Percentiles rank a stretch among this genome's conserved stretches.
These are phyloP conservation scores for Fusarium sp. DNA, from an alignment of 2,329 filamentous ascomycete genomes.

Conservation along the genomic window DNA sequence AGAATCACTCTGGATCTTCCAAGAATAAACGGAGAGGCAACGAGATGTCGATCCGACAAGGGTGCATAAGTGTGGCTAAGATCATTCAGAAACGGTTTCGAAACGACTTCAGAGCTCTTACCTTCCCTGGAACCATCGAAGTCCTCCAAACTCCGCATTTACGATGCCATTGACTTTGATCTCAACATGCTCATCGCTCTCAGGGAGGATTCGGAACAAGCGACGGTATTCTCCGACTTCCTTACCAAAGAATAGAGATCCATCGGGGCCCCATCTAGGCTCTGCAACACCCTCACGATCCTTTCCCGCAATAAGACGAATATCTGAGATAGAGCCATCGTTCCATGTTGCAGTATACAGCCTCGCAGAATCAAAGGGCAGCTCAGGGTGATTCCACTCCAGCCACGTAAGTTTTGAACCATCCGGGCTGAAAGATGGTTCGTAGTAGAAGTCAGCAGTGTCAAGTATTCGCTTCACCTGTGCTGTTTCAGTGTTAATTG, in stretches of 20 bases:
- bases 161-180: slow-evolving; percentile 55
- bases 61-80: slow-evolving; percentile 55
- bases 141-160: slow-evolving; percentile 55
- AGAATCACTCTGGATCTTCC: slow-evolving; percentile 52
- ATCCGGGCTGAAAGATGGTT: slow-evolving; percentile 61
- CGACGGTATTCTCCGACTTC: slow-evolving; percentile 61
- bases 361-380: slow-evolving; percentile 62
- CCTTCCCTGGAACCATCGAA: slow-evolving; percentile 49
- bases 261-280: slow-evolving; percentile 63
- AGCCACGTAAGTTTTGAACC: slow-evolving; percentile 62
- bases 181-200: slow-evolving; percentile 41
- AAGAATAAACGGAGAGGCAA: slow-evolving; percentile 50
- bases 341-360: slow-evolving; percentile 59
- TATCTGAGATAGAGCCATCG: slow-evolving; percentile 47
- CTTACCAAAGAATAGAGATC: slow-evolving; percentile 60
- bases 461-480: slow-evolving; percentile 54
- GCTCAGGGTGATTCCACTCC: slow-evolving; percentile 65
- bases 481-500: slow-evolving; percentile 56
- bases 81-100: background rate
- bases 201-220: slow-evolving; percentile 55
- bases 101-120: slow-evolving; percentile 17
- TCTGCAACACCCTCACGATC: slow-evolving; percentile 59
- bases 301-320: slow-evolving; percentile 56
- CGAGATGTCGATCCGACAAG: slow-evolving; percentile 50
- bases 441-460: slow-evolving; percentile 65